phyloP scores from a whole-genome alignment of 2,329 filamentous ascomycete genomes.

The Stagonosporopsis rhizophila region DNA sequence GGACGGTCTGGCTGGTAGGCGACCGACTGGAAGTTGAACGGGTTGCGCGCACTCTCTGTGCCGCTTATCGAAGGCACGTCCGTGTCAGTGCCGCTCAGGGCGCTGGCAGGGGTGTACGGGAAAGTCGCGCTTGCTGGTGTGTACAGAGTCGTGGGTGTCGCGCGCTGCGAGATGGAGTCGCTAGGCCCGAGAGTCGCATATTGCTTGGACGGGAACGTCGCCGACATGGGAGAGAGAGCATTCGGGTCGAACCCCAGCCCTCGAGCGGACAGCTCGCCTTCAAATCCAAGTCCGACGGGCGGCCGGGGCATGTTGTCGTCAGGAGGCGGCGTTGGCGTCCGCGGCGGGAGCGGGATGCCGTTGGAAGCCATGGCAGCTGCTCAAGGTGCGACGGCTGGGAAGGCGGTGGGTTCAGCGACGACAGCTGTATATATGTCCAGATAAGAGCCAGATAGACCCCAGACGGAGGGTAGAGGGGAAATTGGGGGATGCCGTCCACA shows the following conservation, averaged over 20 bases:
- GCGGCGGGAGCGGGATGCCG: conserved; percentile 65
- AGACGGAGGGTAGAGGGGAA: conserved; percentile 31
- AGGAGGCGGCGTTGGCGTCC: conserved; percentile 70
- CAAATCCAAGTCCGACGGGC: conserved; percentile 44
- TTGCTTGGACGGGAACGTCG: conserved; percentile 46
- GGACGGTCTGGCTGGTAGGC: conserved; percentile 62
- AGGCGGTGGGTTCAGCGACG: conserved; percentile 26
- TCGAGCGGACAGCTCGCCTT: conserved; percentile 36
- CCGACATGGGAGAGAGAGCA: conserved; percentile 51
- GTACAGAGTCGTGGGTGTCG: conserved; percentile 42
- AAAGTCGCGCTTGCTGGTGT: conserved; percentile 46
- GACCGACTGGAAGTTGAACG: conserved; percentile 91
- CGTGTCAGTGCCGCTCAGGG: conserved; percentile 38
- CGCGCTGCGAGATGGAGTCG: conserved; percentile 45
- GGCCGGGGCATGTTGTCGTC: conserved; percentile 54
- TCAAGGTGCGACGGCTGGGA: conserved; percentile 25
- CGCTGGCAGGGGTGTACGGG: conserved; percentile 41
- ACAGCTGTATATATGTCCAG: conserved; percentile 22
- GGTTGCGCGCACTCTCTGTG: conserved; percentile 61
- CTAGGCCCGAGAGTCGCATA: conserved; percentile 45
- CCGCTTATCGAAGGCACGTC: conserved; percentile 40
- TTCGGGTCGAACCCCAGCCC: conserved; percentile 40
- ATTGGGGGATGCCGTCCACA: conserved; percentile 30
- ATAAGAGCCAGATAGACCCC: conserved; percentile 25
- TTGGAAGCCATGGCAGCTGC: conserved; percentile 62